Evolutionary conservation across 352 stramenopile genomes (phyloP), one percentile per base, ranked within the genome.

Genomic region (Phytopythium aichiense): DNA sequence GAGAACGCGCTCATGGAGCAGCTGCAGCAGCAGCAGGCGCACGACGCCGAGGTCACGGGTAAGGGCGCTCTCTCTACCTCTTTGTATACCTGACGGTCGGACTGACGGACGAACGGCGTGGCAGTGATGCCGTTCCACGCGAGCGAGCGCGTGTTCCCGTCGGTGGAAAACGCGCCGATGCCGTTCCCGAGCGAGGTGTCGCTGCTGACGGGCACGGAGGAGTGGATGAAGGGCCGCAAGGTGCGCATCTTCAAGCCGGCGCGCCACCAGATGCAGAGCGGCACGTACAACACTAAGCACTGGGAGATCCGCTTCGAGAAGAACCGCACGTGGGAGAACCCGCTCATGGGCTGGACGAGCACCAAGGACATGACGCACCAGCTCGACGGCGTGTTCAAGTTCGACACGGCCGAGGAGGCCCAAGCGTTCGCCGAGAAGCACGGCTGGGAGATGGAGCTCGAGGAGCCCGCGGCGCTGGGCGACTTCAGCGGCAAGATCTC

Each of bases 261-360:
- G 43, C 83, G 83, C 42, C 85, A 92, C 77, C 85, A 92, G 71
- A 92, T 92, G 85, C 85, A 94, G 69, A 94, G 84, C 60, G 80
- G 81, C 53, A 89, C 70, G 56, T 78, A 90, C 72, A 83, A 89
- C 69, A 92, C 84, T 18, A 84, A 82, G 56, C 85, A 94, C 74
- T 94, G 85, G 85, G 85, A 94, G 69, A 89, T 94, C 68, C 81
- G 83, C 56, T 92, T 92, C 59, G 65, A 90, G 58, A 49, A 76
- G 52, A 68, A 79, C 12, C 81, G 79, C 56, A 91, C 80, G 65
- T 98, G 94, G 94, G 72, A 82, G 25, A 98, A 98, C 79, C 90
- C 92, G 28, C 78, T 98, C 33, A 98, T 98, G 94, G 92, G 92
- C 60, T 98, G 94, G 94, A 96, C 89, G 35, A 94, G 76, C 58